These are phyloP conservation scores for Rhododendron ferrugineum DNA, from an alignment of 148 eudicot species.

Conservation along the genomic window DNA sequence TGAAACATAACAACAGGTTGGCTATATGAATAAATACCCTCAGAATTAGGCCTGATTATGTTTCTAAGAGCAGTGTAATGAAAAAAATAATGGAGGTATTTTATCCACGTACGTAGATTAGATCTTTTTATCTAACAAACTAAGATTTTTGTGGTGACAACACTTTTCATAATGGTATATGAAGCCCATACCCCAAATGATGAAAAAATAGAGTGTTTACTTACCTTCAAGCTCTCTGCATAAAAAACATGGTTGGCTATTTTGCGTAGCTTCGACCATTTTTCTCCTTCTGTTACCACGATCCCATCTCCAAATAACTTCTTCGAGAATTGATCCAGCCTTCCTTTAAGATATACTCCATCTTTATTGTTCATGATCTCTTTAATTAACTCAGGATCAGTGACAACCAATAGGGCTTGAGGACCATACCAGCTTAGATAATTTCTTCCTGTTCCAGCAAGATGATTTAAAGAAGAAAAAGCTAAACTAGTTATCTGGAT, in stretches of 20 bases:
- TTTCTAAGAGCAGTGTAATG: neutral
- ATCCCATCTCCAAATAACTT: constrained; percentile 18
- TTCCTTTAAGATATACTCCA: neutral
- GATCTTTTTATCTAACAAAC: neutral
- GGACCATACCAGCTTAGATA: constrained; percentile 16
- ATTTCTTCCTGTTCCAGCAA: constrained; percentile 8
- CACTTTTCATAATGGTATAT: too few species aligned
- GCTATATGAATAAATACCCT: neutral
- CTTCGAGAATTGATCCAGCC: neutral
- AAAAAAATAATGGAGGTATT: neutral
- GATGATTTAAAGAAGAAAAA: neutral
- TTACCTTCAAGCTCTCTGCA: constrained; percentile 19
- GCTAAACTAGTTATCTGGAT: neutral
- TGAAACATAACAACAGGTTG: neutral
- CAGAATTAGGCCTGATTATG: neutral
- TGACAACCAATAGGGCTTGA: constrained; percentile 9
- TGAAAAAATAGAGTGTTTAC: too few species aligned
- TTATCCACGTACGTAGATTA: neutral
- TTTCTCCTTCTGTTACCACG: constrained; percentile 7
- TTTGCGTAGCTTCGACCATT: constrained; percentile 15
- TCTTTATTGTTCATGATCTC: constrained; percentile 10
- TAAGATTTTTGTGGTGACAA: neutral
- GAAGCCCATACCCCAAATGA: too few species aligned
- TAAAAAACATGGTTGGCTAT: constrained; percentile 8
- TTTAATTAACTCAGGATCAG: constrained; percentile 18